Conservation (phyloP, 2,329 filamentous ascomycete genomes). For the Orbilia oligospora region DNA sequence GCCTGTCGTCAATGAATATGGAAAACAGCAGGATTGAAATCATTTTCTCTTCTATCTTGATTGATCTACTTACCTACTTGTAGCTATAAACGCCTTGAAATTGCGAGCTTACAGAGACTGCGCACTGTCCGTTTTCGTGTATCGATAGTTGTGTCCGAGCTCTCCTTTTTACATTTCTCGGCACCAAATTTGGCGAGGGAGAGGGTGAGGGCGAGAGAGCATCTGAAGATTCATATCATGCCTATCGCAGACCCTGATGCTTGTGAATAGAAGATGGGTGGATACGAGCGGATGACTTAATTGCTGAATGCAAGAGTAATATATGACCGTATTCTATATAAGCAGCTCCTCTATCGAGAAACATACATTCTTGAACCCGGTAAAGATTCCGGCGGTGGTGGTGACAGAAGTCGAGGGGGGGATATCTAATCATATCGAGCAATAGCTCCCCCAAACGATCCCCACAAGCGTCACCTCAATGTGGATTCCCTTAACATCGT, state of each 20-base stretch:
- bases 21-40: background rate
- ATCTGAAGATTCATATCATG: constrained; percentile 10
- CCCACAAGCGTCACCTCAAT: constrained; percentile 34
- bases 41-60: background rate
- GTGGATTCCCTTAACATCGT: constrained; percentile 28
- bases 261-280: background rate
- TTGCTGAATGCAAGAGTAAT: background rate
- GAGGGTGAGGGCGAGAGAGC: constrained; percentile 26
- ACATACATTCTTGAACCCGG: background rate
- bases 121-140: constrained; percentile 15
- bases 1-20: background rate
- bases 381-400: background rate
- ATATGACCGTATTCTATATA: constrained; percentile 42
- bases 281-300: constrained; percentile 25
- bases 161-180: constrained; percentile 53
- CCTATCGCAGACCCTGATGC: constrained; percentile 18
- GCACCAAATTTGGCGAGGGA: constrained; percentile 47
- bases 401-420: background rate
- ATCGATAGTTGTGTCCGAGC: constrained; percentile 55
- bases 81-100: background rate
- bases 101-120: constrained; percentile 3
- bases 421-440: constrained; percentile 35
- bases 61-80: background rate
- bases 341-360: constrained; percentile 15
- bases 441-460: constrained; percentile 53